Evolutionary conservation across 2,329 filamentous ascomycete genomes (phyloP).

Genomic region (Fusarium aywerte): DNA sequence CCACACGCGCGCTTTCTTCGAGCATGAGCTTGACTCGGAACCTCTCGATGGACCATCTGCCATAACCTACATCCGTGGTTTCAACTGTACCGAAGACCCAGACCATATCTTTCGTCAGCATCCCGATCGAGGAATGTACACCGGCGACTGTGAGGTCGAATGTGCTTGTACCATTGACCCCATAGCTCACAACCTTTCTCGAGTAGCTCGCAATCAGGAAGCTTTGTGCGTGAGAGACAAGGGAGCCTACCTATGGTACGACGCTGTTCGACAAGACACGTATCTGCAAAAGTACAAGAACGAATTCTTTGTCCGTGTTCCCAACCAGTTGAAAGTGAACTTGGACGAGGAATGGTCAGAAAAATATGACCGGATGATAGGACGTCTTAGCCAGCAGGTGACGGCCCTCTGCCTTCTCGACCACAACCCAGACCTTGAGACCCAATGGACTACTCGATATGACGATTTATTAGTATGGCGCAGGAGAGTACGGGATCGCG

Average conservation of each 20-base stretch:
- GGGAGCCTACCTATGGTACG: not conserved
- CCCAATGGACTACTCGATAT: not conserved
- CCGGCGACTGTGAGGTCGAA: not conserved
- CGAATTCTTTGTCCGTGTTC: not conserved
- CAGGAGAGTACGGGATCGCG: not conserved
- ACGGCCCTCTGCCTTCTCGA: not conserved
- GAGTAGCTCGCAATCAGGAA: constrained; percentile 21
- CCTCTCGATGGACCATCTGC: not conserved
- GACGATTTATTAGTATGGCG: not conserved
- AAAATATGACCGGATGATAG: not conserved
- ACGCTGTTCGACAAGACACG: not conserved
- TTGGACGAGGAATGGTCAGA: not conserved
- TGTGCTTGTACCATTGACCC: constrained; percentile 12
- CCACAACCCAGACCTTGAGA: not conserved
- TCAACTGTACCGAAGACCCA: constrained; percentile 10
- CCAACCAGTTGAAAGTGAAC: constrained; percentile 11
- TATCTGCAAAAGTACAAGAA: not conserved
- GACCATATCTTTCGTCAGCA: constrained; percentile 4
- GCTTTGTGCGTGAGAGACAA: not conserved
- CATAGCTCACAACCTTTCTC: constrained; percentile 25
- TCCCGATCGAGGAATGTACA: not conserved
- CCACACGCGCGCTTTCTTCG: not conserved
- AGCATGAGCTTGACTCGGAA: not conserved
- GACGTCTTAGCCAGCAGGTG: not conserved
- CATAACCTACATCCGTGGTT: not conserved